Evolutionary conservation across 139 green algal genomes (phyloP).

Genomic region (Closterium sp.): DNA sequence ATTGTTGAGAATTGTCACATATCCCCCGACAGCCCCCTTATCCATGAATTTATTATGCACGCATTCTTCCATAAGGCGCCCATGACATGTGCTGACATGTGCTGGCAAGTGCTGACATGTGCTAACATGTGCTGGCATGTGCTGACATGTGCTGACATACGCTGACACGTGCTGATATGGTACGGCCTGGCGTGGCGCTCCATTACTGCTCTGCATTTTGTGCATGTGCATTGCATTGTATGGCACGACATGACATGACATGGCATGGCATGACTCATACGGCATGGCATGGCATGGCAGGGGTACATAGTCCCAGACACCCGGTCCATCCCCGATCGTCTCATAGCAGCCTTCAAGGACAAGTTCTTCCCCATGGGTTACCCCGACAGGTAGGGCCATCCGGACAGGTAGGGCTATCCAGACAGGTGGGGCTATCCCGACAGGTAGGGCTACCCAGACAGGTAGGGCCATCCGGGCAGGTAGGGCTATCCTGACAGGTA

Average conservation of each 20-base stretch:
- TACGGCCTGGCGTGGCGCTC: not conserved
- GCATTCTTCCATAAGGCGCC: too few species aligned
- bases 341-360: constrained; percentile 20
- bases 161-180: too few species aligned
- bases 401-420: not conserved
- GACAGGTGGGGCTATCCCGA: not conserved
- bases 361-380: constrained; percentile 33
- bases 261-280: too few species aligned
- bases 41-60: too few species aligned
- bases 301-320: constrained; percentile 1
- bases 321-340: not conserved
- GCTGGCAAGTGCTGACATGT: too few species aligned
- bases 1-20: too few species aligned
- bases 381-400: constrained; percentile 15
- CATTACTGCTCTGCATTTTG: not conserved
- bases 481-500: too few species aligned
- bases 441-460: not conserved
- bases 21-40: too few species aligned
- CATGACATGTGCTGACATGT: too few species aligned
- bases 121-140: too few species aligned
- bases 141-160: too few species aligned
- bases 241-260: not conserved
- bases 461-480: too few species aligned
- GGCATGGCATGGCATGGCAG: not conserved
- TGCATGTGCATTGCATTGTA: not conserved